Conservation (phyloP, 345 rosid species). For the Eucalyptus erythrocorys region DNA sequence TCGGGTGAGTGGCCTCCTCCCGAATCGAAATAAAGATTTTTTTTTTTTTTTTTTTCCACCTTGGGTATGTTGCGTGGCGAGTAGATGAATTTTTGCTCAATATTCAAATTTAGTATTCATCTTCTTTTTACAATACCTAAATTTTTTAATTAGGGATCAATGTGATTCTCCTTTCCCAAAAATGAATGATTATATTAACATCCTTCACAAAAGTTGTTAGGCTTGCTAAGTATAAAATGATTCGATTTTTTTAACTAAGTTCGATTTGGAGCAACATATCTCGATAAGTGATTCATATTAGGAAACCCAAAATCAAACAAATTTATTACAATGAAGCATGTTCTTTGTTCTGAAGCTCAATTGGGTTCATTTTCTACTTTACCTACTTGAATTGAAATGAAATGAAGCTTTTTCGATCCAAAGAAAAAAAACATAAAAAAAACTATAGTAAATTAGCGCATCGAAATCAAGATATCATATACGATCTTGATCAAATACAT, state of each 20-base stretch:
- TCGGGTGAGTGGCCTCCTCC: background rate
- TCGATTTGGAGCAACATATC: no score
- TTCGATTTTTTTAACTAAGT: background rate
- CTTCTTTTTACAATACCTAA: background rate
- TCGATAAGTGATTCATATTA: no score
- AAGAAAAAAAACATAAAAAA: no score
- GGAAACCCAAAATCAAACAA: rapidly evolving
- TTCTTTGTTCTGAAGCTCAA: no score
- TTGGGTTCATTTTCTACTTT: no score
- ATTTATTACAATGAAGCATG: background rate
- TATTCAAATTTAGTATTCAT: background rate
- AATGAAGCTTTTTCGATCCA: no score
- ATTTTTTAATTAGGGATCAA: background rate
- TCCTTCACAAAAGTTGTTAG: rapidly evolving
- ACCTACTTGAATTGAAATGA: no score
- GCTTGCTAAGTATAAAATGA: background rate
- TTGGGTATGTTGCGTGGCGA: no score
- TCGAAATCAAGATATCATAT: background rate
- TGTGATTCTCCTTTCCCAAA: background rate
- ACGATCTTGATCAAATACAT: background rate
- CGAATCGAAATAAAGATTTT: no score
- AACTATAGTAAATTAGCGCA: rapidly evolving
- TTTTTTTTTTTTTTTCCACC: no score
- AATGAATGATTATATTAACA: background rate
- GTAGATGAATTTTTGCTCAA: no score